These are phyloP conservation scores for Penicillium atrosanguineum DNA, from an alignment of 495 filamentous ascomycete species.

Conservation along the genomic window DNA sequence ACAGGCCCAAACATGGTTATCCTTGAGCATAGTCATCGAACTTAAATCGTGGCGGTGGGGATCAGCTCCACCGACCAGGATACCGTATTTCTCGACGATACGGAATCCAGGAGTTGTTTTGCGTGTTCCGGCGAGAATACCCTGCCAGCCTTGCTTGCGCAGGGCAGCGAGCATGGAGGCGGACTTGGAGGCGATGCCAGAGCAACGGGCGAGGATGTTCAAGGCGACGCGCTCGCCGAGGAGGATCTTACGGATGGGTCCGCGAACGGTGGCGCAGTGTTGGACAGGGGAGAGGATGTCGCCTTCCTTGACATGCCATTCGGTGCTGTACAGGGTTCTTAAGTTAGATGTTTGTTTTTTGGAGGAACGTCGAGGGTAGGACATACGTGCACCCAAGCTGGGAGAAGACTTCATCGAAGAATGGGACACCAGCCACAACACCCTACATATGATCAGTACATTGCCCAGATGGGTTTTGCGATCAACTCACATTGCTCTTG, in stretches of 20 bases:
- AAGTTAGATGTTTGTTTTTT: background rate
- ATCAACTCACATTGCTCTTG: constrained; percentile 64
- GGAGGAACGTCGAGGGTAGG: background rate
- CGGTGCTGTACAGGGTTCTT: constrained; percentile 49
- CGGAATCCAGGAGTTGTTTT: constrained; percentile 97
- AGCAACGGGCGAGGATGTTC: constrained; percentile 88
- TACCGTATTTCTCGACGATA: constrained; percentile 96
- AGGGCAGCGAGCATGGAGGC: constrained; percentile 50
- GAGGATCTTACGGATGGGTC: constrained; percentile 80
- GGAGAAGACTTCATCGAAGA: constrained; percentile 90
- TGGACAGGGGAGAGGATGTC: constrained; percentile 54
- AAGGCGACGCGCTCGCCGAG: constrained; percentile 91
- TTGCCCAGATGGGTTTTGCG: background rate
- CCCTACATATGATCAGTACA: constrained; percentile 43
- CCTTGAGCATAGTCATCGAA: constrained; percentile 97
- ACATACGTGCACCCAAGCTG: constrained; percentile 80
- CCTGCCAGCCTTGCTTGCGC: constrained; percentile 65
- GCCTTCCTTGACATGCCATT: constrained; percentile 86
- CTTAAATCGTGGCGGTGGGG: constrained; percentile 88
- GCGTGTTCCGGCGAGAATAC: constrained; percentile 87
- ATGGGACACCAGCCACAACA: constrained; percentile 87
- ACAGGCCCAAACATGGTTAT: constrained; percentile 93
- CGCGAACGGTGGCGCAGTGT: constrained; percentile 76
- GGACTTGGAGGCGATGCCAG: constrained; percentile 79
- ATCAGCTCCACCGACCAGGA: constrained; percentile 89